These are phyloP conservation scores for Talaromyces marneffei DNA, from an alignment of 2,329 filamentous ascomycete species.

Conservation along the genomic window DNA sequence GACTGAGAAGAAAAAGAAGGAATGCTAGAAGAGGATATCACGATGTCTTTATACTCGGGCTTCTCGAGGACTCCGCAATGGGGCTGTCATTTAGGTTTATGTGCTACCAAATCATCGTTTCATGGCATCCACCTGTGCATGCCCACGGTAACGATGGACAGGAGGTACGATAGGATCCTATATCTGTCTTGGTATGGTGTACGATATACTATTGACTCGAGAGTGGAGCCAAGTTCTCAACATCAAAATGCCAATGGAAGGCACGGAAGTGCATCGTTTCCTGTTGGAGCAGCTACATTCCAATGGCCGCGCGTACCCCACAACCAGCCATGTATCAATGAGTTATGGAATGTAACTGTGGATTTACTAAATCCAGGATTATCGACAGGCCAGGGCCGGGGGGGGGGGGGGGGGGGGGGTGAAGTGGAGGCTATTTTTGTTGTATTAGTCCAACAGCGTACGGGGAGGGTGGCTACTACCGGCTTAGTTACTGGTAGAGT, in stretches of 20 bases:
- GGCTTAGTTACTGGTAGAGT: background rate
- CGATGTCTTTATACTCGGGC: slow-evolving; percentile 1
- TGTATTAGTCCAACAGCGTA: background rate
- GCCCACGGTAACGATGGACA: background rate
- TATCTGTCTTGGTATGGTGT: background rate
- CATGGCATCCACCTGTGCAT: background rate
- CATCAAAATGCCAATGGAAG: background rate
- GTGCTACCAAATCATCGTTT: background rate
- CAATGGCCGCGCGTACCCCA: slow-evolving; percentile 6
- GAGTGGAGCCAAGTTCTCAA: background rate
- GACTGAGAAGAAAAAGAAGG: background rate
- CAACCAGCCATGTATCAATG: slow-evolving; percentile 7
- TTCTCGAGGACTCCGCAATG: background rate
- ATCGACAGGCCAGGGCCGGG: background rate
- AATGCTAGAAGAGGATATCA: background rate
- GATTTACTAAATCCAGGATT: background rate
- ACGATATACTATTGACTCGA: background rate
- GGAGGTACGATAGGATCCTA: background rate
- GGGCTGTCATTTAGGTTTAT: slow-evolving; percentile 7
- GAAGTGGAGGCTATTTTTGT: background rate
- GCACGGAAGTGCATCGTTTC: slow-evolving; percentile 2
- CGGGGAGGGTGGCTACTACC: background rate
- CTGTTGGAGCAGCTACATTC: slow-evolving; percentile 8
- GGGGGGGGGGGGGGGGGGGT: too few relatives aligned
- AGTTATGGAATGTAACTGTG: slow-evolving; percentile 12